Base-by-base conservation (phyloP, 257 asterid species). In the Fraxinus cuspidata region DNA sequence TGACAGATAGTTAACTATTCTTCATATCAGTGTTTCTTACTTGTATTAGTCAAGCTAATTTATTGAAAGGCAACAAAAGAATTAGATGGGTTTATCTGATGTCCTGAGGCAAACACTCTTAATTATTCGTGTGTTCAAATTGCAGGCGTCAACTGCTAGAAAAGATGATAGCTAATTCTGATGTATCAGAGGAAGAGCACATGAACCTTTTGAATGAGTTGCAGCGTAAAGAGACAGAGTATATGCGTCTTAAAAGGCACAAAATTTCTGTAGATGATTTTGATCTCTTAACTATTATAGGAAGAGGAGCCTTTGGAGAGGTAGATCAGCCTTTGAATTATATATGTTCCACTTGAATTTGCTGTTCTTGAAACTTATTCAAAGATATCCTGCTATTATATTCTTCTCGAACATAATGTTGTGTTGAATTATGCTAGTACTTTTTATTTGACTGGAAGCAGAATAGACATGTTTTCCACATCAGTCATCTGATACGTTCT, bases 261-360 rank as follows among this genome's bases (percentile, higher is more conserved):
- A 91, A 87, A 85, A 88, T 90, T 83, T 87, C 92, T 34, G 98
- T 90, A 40, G 88, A 87, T 74, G 95, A 93, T 83, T 93, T 93
- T 81, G 95, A 92, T 82, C 88, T 92, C 71, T 79, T 93, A 56
- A 81, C 88, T 32, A 88, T 91, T 40, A 93, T 93, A 3, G 97
- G 97, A 29, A 88, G 93, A 88, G 97, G 98, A 70, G 96, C 97
- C 72, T 93, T 92, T 76, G 98, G 97, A 81, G 98, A 93, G 98
- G 98, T 93, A 84, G 74, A 75, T 32, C 69, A 74, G 49, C 35
- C 16, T n/a, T 32, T 74, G 25, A 21, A 4, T 23, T 51, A 69
- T 27, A 60, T 28, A 67, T 80, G 31, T 27, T 69, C 25, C n/a
- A 18, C 71, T 16, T 71, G 72, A 28, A 28, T 4, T n/a, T 28